Evolutionary conservation across 2,329 filamentous ascomycete species (phyloP).

Genomic region (Aspergillus nomiae): DNA sequence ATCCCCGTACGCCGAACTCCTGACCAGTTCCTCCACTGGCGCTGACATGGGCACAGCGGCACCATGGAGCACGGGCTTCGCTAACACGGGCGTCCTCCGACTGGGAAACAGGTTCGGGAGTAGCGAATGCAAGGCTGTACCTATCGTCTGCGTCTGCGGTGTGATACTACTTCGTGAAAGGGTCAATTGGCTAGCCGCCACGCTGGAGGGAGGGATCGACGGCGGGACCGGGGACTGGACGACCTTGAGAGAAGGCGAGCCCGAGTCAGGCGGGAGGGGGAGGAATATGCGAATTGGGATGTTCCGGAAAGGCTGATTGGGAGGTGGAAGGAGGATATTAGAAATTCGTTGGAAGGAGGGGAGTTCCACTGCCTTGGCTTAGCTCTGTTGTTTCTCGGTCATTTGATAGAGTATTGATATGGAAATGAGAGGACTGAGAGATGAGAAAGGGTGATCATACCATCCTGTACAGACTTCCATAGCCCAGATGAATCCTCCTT

Average conservation of each 20-base stretch:
- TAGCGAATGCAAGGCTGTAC: conserved; percentile 72
- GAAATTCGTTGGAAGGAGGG: conserved; percentile 72
- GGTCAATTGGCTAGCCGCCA: conserved; percentile 27
- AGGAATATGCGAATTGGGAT: conserved; percentile 90
- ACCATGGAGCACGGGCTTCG: conserved; percentile 83
- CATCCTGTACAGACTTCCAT: conserved; percentile 78
- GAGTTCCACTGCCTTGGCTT: conserved; percentile 64
- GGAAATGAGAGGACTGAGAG: too few relatives aligned
- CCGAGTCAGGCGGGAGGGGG: conserved; percentile 62
- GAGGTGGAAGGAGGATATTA: conserved; percentile 70
- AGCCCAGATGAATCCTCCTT: conserved; percentile 80
- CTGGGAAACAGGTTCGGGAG: conserved; percentile 86
- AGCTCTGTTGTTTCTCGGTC: not conserved
- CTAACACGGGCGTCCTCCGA: conserved; percentile 78
- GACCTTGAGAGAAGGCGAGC: conserved; percentile 58
- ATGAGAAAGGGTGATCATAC: conserved; percentile 43
- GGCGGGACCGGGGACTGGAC: conserved; percentile 74
- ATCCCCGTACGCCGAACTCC: conserved; percentile 83
- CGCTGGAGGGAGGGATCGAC: conserved; percentile 34
- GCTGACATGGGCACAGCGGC: conserved; percentile 78
- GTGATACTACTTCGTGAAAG: conserved; percentile 20
- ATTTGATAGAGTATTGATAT: not conserved
- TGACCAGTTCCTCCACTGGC: conserved; percentile 78
- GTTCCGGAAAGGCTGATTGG: conserved; percentile 71
- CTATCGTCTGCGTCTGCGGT: conserved; percentile 67